Base-by-base conservation (phyloP, 345 rosid genomes). In the Sonneratia caseolaris region DNA sequence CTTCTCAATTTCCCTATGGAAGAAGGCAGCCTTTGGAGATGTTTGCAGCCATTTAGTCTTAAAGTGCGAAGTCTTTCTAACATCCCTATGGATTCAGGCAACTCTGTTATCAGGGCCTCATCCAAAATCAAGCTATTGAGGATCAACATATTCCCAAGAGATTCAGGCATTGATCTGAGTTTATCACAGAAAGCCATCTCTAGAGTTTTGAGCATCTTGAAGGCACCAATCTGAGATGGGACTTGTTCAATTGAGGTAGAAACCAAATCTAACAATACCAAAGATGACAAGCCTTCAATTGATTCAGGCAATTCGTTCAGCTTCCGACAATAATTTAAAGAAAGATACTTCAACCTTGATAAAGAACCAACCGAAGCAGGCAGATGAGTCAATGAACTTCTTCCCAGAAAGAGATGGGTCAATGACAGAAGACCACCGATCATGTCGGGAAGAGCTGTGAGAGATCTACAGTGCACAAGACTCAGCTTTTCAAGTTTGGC, bases 71-170 rank as follows among this genome's bases (percentile, higher is more conserved):
- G 86, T 70, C 72, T 83, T 81, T 87, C 84, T 73, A 87, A 70
- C 76, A 40, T 71, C 64, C 87, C 88, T 37, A 83, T 15, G 48
- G 88, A 83, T 67, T 81, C 86, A 2, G 91, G 91, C 75, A 87
- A 74, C 72, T 82, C 78, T 0, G 55, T 81, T 27, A 87, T 79
- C 37, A 57, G 69, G 70, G 74, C 45, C 13, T 72, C 40, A 15
- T 7, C 68, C 66, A 87, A 61, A 57, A 67, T 21, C 66, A 87
- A 19, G 19, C 48, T 13, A 22, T 82, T 81, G 1, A 87, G 82
- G 73, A 37, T 74, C 73, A 12, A 68, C 81, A 87, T 49, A 55
- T 67, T 74, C 32, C 88, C 87, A 7, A 76, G 69, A 24, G 87
- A 76, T 68, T 82, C 84, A 1, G 88, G 88, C 64, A 87, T 67